A percentile compares a stretch with the other conserved stretches of the same genome.
phyloP scores from a whole-genome alignment of 2,329 filamentous ascomycete species.

The Cytospora piceae region DNA sequence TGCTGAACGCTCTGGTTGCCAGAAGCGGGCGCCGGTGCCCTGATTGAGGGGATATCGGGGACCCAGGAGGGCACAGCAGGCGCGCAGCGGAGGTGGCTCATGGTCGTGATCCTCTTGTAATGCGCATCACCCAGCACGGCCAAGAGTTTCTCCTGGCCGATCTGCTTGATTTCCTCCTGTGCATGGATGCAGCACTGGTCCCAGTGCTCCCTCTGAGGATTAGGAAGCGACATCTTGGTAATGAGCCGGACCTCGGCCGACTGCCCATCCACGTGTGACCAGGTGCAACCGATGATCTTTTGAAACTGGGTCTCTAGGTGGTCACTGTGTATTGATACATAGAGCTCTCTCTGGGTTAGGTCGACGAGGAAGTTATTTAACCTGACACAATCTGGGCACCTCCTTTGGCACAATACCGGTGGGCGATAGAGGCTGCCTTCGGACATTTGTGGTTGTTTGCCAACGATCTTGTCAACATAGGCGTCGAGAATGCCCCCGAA shows the following conservation, averaged over 20 bases:
- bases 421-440: neutral
- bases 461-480: neutral
- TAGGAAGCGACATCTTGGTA: neutral
- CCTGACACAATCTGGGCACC: neutral
- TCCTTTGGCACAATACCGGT: neutral
- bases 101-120: neutral
- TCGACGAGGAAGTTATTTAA: neutral
- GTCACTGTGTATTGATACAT: neutral
- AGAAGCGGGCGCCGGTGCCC: neutral
- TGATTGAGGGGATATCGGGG: neutral
- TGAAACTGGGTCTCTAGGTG: neutral
- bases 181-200: neutral
- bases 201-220: neutral
- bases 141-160: neutral
- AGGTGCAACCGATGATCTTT: neutral
- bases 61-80: neutral
- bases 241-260: neutral
- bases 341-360: neutral
- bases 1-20: neutral
- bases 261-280: neutral
- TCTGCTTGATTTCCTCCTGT: neutral
- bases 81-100: slow-evolving; percentile 3
- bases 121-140: neutral
- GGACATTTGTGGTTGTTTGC: neutral
- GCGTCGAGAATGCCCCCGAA: neutral